Percentiles rank a stretch among this genome's conserved stretches.
Evolutionary conservation across 352 stramenopile species (phyloP).

Genomic region (Detonula confervacea): DNA sequence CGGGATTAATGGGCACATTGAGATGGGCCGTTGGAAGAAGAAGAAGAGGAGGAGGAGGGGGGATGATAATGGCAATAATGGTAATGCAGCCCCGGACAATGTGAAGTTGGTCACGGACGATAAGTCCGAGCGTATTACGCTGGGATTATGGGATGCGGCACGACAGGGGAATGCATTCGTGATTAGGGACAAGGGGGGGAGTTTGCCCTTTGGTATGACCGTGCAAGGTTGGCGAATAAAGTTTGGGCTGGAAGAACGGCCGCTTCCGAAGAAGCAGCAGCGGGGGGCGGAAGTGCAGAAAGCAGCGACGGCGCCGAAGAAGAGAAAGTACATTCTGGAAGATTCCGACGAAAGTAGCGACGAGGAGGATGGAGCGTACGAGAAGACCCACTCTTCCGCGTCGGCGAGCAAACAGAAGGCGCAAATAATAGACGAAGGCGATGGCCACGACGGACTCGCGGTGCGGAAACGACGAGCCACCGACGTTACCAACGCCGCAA

Average conservation of each 20-base stretch:
- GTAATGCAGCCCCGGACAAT: too few species aligned
- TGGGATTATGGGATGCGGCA: constrained; percentile 36
- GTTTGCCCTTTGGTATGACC: constrained; percentile 47
- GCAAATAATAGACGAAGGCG: background rate
- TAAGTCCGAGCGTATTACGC: constrained; percentile 47
- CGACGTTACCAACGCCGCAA: constrained; percentile 3
- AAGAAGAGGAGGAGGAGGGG: background rate
- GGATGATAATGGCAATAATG: too few species aligned
- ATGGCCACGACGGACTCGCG: constrained; percentile 22
- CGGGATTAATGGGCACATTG: constrained; percentile 33
- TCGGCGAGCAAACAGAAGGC: background rate
- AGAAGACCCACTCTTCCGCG: background rate
- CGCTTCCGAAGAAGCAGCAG: too few species aligned
- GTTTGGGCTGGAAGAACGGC: constrained; percentile 40
- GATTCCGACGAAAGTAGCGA: constrained; percentile 46
- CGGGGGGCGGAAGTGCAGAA: background rate
- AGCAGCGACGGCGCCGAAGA: constrained; percentile 15
- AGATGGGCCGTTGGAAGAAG: background rate
- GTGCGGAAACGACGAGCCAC: constrained; percentile 22
- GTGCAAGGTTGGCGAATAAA: constrained; percentile 41
- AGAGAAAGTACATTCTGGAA: constrained; percentile 32
- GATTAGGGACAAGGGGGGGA: constrained; percentile 38
- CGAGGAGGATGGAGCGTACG: background rate
- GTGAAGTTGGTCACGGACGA: constrained; percentile 44
- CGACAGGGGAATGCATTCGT: constrained; percentile 44